These are phyloP conservation scores for Penicillium fuscoglaucum DNA, from an alignment of 2,329 filamentous ascomycete species.

Conservation along the genomic window DNA sequence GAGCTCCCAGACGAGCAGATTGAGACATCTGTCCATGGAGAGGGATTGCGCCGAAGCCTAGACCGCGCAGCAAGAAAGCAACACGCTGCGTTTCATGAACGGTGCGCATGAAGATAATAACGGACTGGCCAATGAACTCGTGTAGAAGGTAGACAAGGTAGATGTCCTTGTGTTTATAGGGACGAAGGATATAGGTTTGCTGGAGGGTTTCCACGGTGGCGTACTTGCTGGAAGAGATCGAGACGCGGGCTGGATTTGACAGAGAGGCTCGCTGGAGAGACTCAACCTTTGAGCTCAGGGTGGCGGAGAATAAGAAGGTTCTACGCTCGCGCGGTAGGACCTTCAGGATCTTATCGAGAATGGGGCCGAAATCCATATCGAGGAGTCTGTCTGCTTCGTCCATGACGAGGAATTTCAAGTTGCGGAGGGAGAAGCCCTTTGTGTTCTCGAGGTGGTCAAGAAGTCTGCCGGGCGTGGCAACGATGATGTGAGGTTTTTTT, in stretches of 20 bases:
- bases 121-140: slow-evolving; percentile 80
- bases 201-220: slow-evolving; percentile 88
- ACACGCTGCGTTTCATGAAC: slow-evolving; percentile 87
- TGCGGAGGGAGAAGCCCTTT: slow-evolving; percentile 84
- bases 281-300: slow-evolving; percentile 91
- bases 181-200: slow-evolving; percentile 83
- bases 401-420: slow-evolving; percentile 86
- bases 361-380: slow-evolving; percentile 90
- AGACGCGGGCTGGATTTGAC: slow-evolving; percentile 78
- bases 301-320: slow-evolving; percentile 91
- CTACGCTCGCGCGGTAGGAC: slow-evolving; percentile 74
- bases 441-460: slow-evolving; percentile 95
- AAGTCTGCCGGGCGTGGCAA: slow-evolving; percentile 85
- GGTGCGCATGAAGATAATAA: slow-evolving; percentile 88
- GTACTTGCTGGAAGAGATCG: slow-evolving; percentile 78
- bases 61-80: slow-evolving; percentile 74
- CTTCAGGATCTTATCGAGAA: slow-evolving; percentile 89
- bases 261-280: slow-evolving; percentile 86
- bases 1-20: slow-evolving; percentile 77
- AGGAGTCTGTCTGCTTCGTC: slow-evolving; percentile 61
- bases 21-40: slow-evolving; percentile 91
- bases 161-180: slow-evolving; percentile 82
- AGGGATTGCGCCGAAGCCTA: slow-evolving; percentile 89
- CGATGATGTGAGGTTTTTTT: slow-evolving; percentile 93
- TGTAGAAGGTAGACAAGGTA: slow-evolving; percentile 85